Evolutionary conservation across 352 stramenopile species (phyloP), one percentile per base, ranked within the genome.

Genomic region (Salisapilia sapeloensis): DNA sequence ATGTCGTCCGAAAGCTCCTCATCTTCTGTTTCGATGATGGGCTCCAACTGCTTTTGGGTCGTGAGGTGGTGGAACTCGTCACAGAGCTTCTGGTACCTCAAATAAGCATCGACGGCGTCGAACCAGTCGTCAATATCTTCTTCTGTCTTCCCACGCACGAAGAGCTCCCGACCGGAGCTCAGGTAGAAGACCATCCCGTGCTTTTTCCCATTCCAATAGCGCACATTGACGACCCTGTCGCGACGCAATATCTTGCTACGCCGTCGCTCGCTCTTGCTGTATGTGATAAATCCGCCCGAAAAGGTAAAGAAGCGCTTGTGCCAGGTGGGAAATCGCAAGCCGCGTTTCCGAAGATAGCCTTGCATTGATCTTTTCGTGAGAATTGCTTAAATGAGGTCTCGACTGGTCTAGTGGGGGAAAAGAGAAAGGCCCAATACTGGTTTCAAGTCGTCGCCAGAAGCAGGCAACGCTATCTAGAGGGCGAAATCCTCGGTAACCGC

Each of bases 231-330:
- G 31, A 79, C 42, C 25, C 62, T 50, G 29, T 72, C 60, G 36
- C 63, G 56, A 29, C 55, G 44, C 9, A 74, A 37, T 16, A 76
- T 38, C 34, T 53, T 66, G 31, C 54, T 45, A 30, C 31, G 33
- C 7, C 54, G 46, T 33, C 52, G 46, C 24, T 70, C 52, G 29
- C 52, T 57, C 41, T 80, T 78, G 46, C 65, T 66, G 50, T 65
- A 61, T 24, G 61, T 49, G 16, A 83, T 56, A 38, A 66, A 52
- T 20, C 66, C 63, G 38, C 75, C 57, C 20, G 60, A 42, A 29
- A 83, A 74, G 24, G 55, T 56, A 43, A 79, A 79, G 54, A 60
- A 83, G 43, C 63, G 60, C 4, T 55, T 50, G 33, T 71, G 70
- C 66, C 66, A 83, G 42, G 43, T 74, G 44, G 74, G 75, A 37